These are phyloP conservation scores for Hymenoscyphus occultus DNA, from an alignment of 2,329 filamentous ascomycete genomes.

Conservation along the genomic window DNA sequence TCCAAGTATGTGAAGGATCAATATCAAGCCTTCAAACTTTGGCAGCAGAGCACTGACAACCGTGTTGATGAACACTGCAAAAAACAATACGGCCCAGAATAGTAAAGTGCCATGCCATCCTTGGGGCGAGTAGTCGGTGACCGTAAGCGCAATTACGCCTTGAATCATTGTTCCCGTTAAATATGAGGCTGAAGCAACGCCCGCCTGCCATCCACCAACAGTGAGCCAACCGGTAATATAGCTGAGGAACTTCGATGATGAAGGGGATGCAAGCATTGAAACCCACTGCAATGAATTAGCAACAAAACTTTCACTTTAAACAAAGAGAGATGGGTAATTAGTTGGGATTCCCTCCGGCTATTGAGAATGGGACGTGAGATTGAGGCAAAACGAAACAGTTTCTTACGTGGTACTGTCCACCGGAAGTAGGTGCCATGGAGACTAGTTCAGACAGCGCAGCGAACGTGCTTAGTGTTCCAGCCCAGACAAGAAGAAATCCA, in stretches of 20 bases:
- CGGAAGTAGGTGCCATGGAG: conserved; percentile 17
- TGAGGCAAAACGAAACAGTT: too few species aligned
- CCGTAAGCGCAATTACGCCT: conserved; percentile 36
- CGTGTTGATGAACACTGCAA: conserved; percentile 2
- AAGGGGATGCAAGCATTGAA: conserved; percentile 13
- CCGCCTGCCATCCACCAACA: not conserved
- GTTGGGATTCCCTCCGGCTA: not conserved
- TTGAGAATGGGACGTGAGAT: not conserved
- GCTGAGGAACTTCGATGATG: conserved; percentile 9
- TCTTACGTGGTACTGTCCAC: not conserved
- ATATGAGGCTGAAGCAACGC: conserved; percentile 1
- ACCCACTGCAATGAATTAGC: conserved; percentile 11
- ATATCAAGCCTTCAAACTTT: not conserved
- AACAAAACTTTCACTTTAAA: conserved; percentile 34
- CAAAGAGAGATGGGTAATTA: too few species aligned
- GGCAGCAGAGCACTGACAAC: not conserved
- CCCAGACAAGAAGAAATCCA: conserved; percentile 36
- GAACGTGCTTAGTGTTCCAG: conserved; percentile 28
- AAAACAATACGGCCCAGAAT: not conserved
- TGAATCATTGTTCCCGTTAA: conserved; percentile 23
- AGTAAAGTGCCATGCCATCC: conserved; percentile 42
- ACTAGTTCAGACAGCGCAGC: conserved; percentile 21
- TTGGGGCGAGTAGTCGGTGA: conserved; percentile 35
- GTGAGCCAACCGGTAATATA: conserved; percentile 10
- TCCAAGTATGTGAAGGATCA: conserved; percentile 1